A percentile compares a stretch with the other conserved stretches of the same genome.
Conservation (phyloP, 1,284 basidiomycete species). For the Leucoagaricus sp. region DNA sequence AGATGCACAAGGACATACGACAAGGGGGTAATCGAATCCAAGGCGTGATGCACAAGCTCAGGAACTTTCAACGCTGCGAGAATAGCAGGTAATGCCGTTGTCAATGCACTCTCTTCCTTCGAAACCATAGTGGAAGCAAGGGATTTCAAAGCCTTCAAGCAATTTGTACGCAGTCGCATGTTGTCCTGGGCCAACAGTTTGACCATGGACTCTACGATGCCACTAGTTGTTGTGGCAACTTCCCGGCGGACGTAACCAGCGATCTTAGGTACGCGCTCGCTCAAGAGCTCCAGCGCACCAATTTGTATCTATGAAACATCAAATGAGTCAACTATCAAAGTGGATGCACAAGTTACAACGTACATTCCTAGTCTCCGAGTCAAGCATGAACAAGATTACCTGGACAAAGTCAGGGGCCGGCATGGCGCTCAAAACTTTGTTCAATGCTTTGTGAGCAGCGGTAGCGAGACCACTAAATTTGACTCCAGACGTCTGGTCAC, state of each 20-base stretch:
- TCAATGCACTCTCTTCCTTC: conserved; percentile 68
- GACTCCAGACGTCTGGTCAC: conserved; percentile 35
- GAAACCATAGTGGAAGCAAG: conserved; percentile 58
- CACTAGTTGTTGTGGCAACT: conserved; percentile 48
- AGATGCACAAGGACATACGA: conserved; percentile 44
- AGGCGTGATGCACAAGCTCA: conserved; percentile 39
- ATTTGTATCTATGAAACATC: conserved; percentile 50
- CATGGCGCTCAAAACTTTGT: conserved; percentile 56
- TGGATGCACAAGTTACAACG: conserved; percentile 6
- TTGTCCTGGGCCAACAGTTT: conserved; percentile 31
- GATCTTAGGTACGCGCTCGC: conserved; percentile 65
- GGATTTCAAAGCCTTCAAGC: conserved; percentile 54
- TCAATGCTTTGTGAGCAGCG: conserved; percentile 51
- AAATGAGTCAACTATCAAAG: background rate
- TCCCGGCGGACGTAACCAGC: conserved; percentile 57
- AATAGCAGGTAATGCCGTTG: conserved; percentile 58
- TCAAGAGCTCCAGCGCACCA: conserved; percentile 67
- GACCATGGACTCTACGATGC: conserved; percentile 51
- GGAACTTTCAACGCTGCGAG: conserved; percentile 48
- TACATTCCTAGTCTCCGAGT: conserved; percentile 51
- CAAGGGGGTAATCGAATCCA: conserved; percentile 60
- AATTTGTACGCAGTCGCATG: background rate
- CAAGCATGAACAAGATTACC: conserved; percentile 53
- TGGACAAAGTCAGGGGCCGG: conserved; percentile 66
- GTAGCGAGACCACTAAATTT: conserved; percentile 44